Evolutionary conservation across 2,329 filamentous ascomycete genomes (phyloP).

Genomic region (Escovopsis sp.): DNA sequence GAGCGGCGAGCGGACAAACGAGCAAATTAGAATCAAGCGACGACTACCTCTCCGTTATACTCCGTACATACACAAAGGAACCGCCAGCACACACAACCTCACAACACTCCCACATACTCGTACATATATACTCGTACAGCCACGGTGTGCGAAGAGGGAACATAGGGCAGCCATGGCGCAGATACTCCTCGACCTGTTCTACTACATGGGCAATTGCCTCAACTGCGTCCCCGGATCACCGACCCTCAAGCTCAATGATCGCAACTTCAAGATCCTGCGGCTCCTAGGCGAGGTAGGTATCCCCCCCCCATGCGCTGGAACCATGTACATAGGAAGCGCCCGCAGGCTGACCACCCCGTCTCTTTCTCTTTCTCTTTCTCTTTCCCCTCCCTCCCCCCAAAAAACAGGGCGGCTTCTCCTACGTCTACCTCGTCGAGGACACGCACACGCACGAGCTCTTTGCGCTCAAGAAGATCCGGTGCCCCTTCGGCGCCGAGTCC

Average conservation of each 20-base stretch:
- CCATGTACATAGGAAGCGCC: not conserved
- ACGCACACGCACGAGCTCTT: constrained; percentile 70
- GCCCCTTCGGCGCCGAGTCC: constrained; percentile 92
- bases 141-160: not conserved
- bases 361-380: not conserved
- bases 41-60: no score
- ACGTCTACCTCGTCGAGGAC: constrained; percentile 96
- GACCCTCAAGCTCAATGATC: constrained; percentile 85
- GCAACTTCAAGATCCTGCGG: constrained; percentile 90
- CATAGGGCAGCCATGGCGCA: constrained; percentile 54
- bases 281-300: constrained; percentile 73
- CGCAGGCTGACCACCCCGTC: not conserved
- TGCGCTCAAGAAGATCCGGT: constrained; percentile 96
- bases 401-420: constrained; percentile 80
- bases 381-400: not conserved
- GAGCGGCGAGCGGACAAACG: no score
- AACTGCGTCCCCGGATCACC: constrained; percentile 92
- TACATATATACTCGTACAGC: not conserved
- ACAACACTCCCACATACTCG: no score
- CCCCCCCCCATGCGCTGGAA: not conserved
- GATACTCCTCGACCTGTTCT: constrained; percentile 76
- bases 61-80: no score
- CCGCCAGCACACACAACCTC: no score
- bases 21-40: no score
- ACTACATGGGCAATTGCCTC: constrained; percentile 87